Base-by-base conservation (phyloP, 1,284 basidiomycete genomes). In the Leccinum pachyderme region DNA sequence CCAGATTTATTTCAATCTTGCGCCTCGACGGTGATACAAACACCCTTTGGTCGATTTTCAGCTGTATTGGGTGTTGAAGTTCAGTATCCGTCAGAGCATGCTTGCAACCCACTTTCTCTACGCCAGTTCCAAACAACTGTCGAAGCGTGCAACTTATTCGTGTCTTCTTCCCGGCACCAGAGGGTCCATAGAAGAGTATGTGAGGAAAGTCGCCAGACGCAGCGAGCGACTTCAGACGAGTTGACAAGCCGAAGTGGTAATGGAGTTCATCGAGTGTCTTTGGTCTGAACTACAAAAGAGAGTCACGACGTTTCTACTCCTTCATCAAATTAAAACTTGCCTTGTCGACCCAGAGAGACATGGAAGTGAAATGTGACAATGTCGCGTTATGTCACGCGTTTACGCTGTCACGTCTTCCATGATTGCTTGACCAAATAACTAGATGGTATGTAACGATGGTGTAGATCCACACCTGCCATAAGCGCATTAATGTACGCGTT, bases 131-230 rank as follows among this genome's bases (percentile, higher is more conserved):
- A 73, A 95, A 99, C 44, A 99, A 75, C 67, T 98, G 89, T 61
- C 90, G 80, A 51, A 99, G 72, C 6, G 92, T 94, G 61, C 89
- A 92, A 63, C 87, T 89, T 66, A 99, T 95, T 48, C 97, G 82
- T 35, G 97, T 99, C 82, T 99, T 99, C 78, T 99, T 99, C 18
- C 96, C 96, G 8, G 96, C 94, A 18, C 96, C 96, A 5, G 92
- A 93, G 2, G 96, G 97, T 0, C 96, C 97, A 68, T 98, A 99
- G 76, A 99, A 98, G 11, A 99, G 83, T 77, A 97, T 89, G 70
- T 99, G 96, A 6, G 96, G 96, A 67, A 99, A 98, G 77, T 99
- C 97, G 2, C 91, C 91, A 1, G 91, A 91, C 0, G 86, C 81
- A 1, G 93, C 86, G 51, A 98, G 78, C 2, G 93, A 89, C 60